phyloP scores from a whole-genome alignment of 352 stramenopile genomes.

The Phytophthora brassicae region DNA sequence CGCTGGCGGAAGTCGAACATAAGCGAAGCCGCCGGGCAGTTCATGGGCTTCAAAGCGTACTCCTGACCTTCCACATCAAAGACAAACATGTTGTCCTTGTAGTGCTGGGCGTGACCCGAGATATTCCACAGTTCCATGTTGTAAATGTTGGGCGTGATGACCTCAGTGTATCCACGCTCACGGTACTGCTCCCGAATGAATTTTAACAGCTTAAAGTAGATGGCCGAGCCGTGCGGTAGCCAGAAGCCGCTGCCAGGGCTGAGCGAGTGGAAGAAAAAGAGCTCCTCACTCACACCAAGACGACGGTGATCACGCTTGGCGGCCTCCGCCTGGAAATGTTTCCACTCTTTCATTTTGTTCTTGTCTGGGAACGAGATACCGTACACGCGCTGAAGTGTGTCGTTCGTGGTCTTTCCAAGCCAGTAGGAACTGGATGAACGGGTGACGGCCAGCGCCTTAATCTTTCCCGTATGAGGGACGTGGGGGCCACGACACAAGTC shows the following conservation, averaged over 20 bases:
- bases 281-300: conserved; percentile 93
- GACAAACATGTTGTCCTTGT: conserved; percentile 99
- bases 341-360: conserved; percentile 97
- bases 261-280: conserved; percentile 95
- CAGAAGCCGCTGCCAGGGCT: conserved; percentile 96
- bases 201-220: conserved; percentile 98
- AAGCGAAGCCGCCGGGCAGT: conserved; percentile 98
- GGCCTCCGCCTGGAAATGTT: conserved; percentile 95
- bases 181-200: conserved; percentile 94
- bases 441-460: conserved; percentile 96
- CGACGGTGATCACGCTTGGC: conserved; percentile 97
- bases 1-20: conserved; percentile 95
- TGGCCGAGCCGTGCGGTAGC: conserved; percentile 93
- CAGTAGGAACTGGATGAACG: conserved; percentile 96
- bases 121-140: conserved; percentile 98
- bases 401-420: conserved; percentile 97
- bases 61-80: conserved; percentile 96
- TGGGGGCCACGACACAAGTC: conserved; percentile 98
- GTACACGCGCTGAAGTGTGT: conserved; percentile 97
- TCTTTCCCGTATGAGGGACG: conserved; percentile 94
- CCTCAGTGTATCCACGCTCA: conserved; percentile 83
- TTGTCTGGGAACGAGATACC: conserved; percentile 98
- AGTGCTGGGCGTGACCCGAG: conserved; percentile 96
- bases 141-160: conserved; percentile 98
- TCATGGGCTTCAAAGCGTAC: conserved; percentile 99